Base-by-base conservation (phyloP, 139 green algal species). In the Auxenochlorella pyrenoidosa region DNA sequence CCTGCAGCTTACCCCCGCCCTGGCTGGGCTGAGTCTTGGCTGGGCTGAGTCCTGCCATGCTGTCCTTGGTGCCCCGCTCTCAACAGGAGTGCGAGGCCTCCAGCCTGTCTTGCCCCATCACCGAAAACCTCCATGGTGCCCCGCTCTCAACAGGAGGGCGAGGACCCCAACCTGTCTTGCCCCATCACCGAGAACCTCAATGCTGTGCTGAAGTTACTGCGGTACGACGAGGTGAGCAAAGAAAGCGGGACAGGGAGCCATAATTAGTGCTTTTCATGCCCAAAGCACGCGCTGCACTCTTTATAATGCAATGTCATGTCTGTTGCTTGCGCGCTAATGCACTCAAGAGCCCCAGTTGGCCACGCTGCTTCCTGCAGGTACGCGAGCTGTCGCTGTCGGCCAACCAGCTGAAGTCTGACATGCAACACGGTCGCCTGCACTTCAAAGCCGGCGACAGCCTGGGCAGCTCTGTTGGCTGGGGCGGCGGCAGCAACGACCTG, bases 131-230 rank as follows among this genome's bases (percentile, higher is more conserved):
- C 65, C 59, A 24, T 32, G 58, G 2, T 79, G 22, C 32, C 30
- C 26, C 44, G 41, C 10, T 18, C 24, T 1, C 65, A 44, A 63
- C 86, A 93, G 90, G 82, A 83, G 38, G 88, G 76, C 10, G 90
- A 93, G 79, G 82, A 90, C 81, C 30, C 81, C 5, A 54, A 36
- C n/a, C 87, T 92, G 41, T 86, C 83, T 40, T 19, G 38, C 28
- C 89, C 89, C 1, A 79, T 68, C 8, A 59, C 30, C 5, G 83
- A 91, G 32, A 82, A 92, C 73, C 83, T 92, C 0, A 88, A 84
- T 28, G 51, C 59, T 1, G 73, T 88, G 54, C 73, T 88, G 38
- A 58, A 88, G 84, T 40, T 88, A 38, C 40, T 88, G 44, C 51
- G 77, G 5, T 88, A 84, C 59, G 26, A 54, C 4, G 84, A 63